Percentiles rank a stretch among this genome's conserved stretches.
Conservation (phyloP, 2,329 filamentous ascomycete species). For the Sporothrix pseudoabietina region DNA sequence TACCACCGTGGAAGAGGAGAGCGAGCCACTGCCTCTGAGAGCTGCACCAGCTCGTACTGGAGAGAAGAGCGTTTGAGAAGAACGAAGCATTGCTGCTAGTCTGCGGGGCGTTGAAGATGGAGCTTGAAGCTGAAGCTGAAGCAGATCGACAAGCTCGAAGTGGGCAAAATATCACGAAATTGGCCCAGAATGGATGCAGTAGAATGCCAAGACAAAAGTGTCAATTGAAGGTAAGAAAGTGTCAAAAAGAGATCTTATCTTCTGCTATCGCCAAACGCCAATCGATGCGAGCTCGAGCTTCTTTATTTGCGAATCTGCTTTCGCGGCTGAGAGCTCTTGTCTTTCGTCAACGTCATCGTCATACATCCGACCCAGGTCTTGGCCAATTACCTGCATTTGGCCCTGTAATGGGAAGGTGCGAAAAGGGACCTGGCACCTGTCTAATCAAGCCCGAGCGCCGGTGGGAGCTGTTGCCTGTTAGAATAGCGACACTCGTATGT, state of each 20-base stretch:
- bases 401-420: background rate
- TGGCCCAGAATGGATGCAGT: background rate
- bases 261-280: background rate
- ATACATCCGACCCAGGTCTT: background rate
- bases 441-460: background rate
- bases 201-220: background rate
- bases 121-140: background rate
- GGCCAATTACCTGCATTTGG: background rate
- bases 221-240: background rate
- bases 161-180: background rate
- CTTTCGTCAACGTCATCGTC: constrained; percentile 18
- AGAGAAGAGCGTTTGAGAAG: background rate
- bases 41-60: constrained; percentile 1
- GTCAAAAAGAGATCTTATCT: background rate
- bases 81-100: constrained; percentile 21
- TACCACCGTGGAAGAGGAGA: background rate
- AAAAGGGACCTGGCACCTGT: background rate
- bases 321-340: background rate
- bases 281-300: constrained; percentile 12
- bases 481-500: background rate
- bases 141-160: background rate
- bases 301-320: constrained; percentile 11
- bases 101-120: background rate
- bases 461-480: background rate
- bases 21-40: background rate